Evolutionary conservation across 768 basidiomycete genomes (phyloP).

Genomic region (Panus rudis): DNA sequence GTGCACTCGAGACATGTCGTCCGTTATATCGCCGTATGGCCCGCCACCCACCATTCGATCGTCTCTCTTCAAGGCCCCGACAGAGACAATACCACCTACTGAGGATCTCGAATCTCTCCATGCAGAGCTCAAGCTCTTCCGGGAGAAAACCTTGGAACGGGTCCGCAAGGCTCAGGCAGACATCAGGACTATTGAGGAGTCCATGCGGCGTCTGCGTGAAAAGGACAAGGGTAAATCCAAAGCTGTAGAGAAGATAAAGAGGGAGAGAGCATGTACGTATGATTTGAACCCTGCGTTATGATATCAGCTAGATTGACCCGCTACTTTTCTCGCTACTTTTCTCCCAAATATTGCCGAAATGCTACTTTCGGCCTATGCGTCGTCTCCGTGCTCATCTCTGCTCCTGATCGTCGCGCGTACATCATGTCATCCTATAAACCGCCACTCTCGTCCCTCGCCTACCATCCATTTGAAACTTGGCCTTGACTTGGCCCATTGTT

Average conservation of each 20-base stretch:
- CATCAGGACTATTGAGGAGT: conserved; percentile 66
- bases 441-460: not conserved
- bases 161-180: conserved; percentile 73
- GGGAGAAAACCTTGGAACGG: conserved; percentile 50
- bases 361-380: not conserved
- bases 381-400: not conserved
- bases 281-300: too few relatives aligned
- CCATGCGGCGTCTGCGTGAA: conserved; percentile 70
- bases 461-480: too few relatives aligned
- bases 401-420: not conserved
- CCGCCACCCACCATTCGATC: conserved; percentile 47
- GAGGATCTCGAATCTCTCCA: conserved; percentile 67
- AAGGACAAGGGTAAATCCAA: conserved; percentile 71
- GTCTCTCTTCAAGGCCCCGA: conserved; percentile 51
- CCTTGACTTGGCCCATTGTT: not conserved
- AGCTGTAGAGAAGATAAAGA: conserved; percentile 62
- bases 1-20: conserved; percentile 61
- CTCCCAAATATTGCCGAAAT: not conserved
- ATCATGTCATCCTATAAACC: conserved; percentile 2
- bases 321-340: conserved; percentile 3
- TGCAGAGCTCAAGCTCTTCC: conserved; percentile 49
- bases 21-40: conserved; percentile 46
- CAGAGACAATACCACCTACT: conserved; percentile 61
- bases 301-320: too few relatives aligned
- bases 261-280: conserved; percentile 70